phyloP scores from a whole-genome alignment of 2,329 filamentous ascomycete species.

The Gaeumannomyces sp. region DNA sequence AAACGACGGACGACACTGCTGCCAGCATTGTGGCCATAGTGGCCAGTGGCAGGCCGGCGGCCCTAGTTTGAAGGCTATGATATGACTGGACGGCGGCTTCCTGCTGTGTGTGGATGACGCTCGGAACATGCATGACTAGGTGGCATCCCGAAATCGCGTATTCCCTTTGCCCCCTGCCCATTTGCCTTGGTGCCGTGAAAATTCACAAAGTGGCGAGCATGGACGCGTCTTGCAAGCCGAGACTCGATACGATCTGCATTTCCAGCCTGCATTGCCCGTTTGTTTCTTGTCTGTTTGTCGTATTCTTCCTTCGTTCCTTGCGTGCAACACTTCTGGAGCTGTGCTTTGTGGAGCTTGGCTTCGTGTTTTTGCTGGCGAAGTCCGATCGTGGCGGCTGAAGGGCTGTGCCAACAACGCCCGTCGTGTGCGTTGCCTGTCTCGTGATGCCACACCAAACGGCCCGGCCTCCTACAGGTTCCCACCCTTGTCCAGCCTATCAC shows the following conservation, averaged over 20 bases:
- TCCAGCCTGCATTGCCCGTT: background rate
- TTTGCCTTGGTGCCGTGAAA: background rate
- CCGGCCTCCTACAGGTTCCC: background rate
- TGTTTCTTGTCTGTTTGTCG: background rate
- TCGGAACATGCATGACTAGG: background rate
- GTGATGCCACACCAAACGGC: background rate
- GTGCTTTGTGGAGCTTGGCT: background rate
- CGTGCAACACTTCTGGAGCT: background rate
- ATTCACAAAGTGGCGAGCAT: background rate
- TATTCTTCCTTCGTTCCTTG: background rate
- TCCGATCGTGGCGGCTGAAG: background rate
- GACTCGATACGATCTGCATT: background rate
- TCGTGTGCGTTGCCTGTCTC: background rate
- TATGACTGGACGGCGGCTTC: background rate
- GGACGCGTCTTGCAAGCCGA: background rate
- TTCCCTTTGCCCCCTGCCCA: background rate
- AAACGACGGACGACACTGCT: background rate
- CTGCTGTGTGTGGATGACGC: background rate
- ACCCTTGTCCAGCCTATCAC: background rate
- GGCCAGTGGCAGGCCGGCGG: background rate
- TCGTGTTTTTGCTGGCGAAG: background rate
- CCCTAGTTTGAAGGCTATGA: background rate
- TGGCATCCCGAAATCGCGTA: constrained; percentile 1
- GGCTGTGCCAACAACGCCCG: background rate
- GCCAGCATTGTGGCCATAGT: background rate